Percentiles rank a stretch among this genome's conserved stretches.
These are phyloP conservation scores for Psilocybe subaeruginosa DNA, from an alignment of 768 basidiomycete species.

Conservation along the genomic window DNA sequence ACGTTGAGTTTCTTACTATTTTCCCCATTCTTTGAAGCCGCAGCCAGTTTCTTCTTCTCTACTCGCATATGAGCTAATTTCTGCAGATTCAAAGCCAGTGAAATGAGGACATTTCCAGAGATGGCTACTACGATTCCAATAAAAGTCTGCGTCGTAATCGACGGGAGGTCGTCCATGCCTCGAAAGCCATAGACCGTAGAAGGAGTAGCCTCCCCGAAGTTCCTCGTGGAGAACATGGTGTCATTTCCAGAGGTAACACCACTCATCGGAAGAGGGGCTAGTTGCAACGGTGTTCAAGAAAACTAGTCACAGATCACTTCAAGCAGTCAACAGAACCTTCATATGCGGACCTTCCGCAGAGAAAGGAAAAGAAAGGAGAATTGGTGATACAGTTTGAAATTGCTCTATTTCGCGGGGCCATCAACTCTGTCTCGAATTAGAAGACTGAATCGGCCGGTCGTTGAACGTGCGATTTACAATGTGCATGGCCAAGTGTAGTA, in stretches of 20 bases:
- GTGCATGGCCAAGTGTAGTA: not conserved
- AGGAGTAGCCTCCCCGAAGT: constrained; percentile 10
- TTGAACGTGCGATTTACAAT: not conserved
- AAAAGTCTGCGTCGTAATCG: constrained; percentile 55
- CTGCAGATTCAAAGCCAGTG: constrained; percentile 89
- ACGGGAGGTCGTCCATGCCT: constrained; percentile 48
- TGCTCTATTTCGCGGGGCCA: not conserved
- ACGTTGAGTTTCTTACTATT: constrained; percentile 11
- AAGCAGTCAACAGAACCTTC: not conserved
- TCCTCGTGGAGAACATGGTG: constrained; percentile 1
- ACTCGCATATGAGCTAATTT: constrained; percentile 86
- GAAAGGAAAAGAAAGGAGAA: not conserved
- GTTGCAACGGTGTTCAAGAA: not conserved
- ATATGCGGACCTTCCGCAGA: not conserved
- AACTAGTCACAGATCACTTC: not conserved
- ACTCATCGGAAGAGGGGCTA: not conserved
- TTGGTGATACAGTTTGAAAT: constrained; percentile 4
- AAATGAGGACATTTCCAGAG: constrained; percentile 85
- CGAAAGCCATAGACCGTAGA: constrained; percentile 1
- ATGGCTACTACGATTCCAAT: constrained; percentile 87
- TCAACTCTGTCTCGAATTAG: constrained; percentile 5
- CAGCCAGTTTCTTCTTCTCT: constrained; percentile 38
- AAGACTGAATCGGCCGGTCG: not conserved
- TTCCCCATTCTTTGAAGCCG: constrained; percentile 6
- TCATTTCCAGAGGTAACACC: not conserved